Conservation (phyloP, 176 grass and related monocot species). For the Oryza brachyantha region DNA sequence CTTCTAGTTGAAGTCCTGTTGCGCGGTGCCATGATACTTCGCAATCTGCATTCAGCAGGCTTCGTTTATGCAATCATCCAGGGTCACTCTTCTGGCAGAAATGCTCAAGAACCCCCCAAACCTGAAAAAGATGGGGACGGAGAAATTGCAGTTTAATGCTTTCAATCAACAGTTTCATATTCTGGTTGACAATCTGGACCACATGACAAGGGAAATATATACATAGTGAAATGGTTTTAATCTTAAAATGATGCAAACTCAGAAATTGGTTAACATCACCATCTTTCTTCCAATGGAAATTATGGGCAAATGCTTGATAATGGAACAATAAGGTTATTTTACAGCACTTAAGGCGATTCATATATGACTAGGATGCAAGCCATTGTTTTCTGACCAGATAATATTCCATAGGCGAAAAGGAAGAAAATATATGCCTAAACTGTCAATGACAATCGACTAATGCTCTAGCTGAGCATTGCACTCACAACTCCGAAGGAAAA, state of each 20-base stretch:
- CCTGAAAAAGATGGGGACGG: slow-evolving; percentile 17
- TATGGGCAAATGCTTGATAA: background rate
- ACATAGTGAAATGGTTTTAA: background rate
- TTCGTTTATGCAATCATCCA: slow-evolving; percentile 28
- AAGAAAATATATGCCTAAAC: background rate
- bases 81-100: slow-evolving; percentile 26
- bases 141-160: background rate
- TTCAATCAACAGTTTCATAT: background rate
- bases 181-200: background rate
- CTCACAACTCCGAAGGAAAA: background rate
- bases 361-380: background rate
- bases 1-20: slow-evolving; percentile 67
- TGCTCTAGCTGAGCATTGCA: background rate
- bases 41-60: slow-evolving; percentile 53
- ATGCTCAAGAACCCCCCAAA: background rate
- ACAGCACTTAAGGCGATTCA: background rate
- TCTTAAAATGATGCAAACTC: background rate
- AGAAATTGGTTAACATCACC: background rate
- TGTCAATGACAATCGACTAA: background rate
- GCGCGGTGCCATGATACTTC: slow-evolving; percentile 57
- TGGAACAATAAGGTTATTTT: background rate
- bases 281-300: background rate
- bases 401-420: background rate
- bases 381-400: background rate
- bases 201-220: background rate